Percentiles rank a stretch among this genome's conserved stretches.
phyloP scores from a whole-genome alignment of 2,329 filamentous ascomycete species.

The Fusarium nematophilum region DNA sequence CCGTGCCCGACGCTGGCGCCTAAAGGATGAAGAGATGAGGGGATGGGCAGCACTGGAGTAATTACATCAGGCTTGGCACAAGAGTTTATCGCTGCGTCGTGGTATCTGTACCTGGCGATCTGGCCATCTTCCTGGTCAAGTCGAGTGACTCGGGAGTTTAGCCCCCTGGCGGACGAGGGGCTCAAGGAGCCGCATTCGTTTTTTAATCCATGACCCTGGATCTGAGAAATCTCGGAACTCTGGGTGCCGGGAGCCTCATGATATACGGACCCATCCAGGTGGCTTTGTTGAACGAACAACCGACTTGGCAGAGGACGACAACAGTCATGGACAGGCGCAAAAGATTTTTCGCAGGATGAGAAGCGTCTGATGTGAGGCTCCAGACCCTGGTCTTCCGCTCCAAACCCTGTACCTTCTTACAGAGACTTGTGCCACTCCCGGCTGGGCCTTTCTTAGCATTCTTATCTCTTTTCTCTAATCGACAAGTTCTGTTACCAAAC shows the following conservation, averaged over 20 bases:
- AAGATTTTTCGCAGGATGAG: not conserved
- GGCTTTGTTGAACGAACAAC: conserved; percentile 1
- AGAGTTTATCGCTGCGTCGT: not conserved
- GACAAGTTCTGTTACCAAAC: conserved; percentile 1
- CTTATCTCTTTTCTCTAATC: not conserved
- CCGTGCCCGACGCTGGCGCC: conserved; percentile 2
- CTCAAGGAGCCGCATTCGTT: conserved; percentile 6
- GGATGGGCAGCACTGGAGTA: not conserved
- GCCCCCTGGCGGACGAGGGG: conserved; percentile 7
- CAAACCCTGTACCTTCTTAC: not conserved
- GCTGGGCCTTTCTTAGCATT: not conserved
- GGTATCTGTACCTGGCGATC: conserved; percentile 10
- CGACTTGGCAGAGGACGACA: conserved; percentile 6
- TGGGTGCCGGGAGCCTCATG: conserved; percentile 14
- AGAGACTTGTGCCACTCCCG: not conserved
- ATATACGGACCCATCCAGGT: not conserved
- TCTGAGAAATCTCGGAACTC: conserved; percentile 19
- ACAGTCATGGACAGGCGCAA: not conserved
- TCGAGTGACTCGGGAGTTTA: conserved; percentile 4
- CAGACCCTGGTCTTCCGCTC: not conserved
- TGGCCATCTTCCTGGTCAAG: conserved; percentile 13
- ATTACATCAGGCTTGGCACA: conserved; percentile 6
- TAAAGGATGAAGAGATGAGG: not conserved
- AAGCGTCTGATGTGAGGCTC: not conserved
- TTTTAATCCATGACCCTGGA: conserved; percentile 10